Conservation (phyloP, 1,284 basidiomycete genomes). For the Malassezia globosa region DNA sequence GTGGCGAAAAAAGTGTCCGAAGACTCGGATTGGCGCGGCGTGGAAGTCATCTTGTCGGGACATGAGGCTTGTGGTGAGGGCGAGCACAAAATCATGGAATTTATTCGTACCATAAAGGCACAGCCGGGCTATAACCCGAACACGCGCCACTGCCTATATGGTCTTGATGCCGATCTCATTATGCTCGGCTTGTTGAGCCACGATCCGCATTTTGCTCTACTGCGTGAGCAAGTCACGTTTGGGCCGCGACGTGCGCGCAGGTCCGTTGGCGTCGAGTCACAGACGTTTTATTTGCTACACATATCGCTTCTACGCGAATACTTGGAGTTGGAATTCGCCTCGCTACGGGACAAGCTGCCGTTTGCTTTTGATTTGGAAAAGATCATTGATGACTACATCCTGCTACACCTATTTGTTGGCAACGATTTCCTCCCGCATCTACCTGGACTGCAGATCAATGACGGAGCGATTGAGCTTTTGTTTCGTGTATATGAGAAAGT, state of each 20-base stretch:
- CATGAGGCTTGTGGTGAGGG: conserved; percentile 96
- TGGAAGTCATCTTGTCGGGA: conserved; percentile 90
- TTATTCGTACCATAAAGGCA: conserved; percentile 83
- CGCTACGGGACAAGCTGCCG: conserved; percentile 39
- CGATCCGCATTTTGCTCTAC: conserved; percentile 93
- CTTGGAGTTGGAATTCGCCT: conserved; percentile 80
- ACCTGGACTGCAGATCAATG: conserved; percentile 92
- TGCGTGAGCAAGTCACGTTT: conserved; percentile 97
- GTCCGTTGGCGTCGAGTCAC: conserved; percentile 66
- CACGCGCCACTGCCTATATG: conserved; percentile 90
- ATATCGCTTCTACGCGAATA: conserved; percentile 91
- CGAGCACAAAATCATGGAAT: conserved; percentile 99
- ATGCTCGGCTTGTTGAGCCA: conserved; percentile 95
- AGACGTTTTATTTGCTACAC: conserved; percentile 90
- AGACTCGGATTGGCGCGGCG: conserved; percentile 60
- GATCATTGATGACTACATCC: conserved; percentile 93
- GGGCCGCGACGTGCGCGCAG: conserved; percentile 59
- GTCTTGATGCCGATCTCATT: conserved; percentile 93
- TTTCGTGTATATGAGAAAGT: conserved; percentile 92
- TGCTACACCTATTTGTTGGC: conserved; percentile 89
- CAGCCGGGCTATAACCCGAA: conserved; percentile 91
- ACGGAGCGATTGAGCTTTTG: conserved; percentile 80
- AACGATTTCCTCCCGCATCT: conserved; percentile 96
- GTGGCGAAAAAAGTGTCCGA: conserved; percentile 51
- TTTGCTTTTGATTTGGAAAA: conserved; percentile 76